Conservation (phyloP, 1,284 basidiomycete genomes). For the Trichosporon asahii region DNA sequence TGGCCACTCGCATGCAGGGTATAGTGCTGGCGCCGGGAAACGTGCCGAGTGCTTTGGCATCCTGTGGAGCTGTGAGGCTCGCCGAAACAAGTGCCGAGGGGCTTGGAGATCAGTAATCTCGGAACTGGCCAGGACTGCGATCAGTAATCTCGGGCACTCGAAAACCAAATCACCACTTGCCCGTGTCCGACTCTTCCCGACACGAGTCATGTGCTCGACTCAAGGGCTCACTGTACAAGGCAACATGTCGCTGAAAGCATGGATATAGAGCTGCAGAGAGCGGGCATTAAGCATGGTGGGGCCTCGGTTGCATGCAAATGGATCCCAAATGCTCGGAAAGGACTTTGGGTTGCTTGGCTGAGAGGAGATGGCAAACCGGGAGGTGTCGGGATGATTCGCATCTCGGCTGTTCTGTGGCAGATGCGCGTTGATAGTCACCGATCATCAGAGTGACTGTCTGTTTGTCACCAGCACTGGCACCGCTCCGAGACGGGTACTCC, state of each 20-base stretch:
- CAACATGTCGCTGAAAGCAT: background rate
- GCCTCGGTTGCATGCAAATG: background rate
- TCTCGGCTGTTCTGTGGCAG: background rate
- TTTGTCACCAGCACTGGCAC: background rate
- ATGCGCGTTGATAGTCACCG: background rate
- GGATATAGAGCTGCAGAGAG: background rate
- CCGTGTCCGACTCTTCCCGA: constrained; percentile 1
- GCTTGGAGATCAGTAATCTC: background rate
- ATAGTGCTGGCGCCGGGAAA: background rate
- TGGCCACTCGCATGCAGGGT: no score
- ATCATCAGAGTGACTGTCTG: background rate
- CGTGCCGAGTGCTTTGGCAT: background rate
- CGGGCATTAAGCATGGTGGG: background rate
- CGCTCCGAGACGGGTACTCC: background rate
- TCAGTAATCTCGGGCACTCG: constrained; percentile 8
- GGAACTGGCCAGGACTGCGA: background rate
- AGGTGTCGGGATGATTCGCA: background rate
- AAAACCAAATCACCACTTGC: background rate
- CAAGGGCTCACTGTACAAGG: background rate
- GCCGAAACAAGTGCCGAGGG: background rate
- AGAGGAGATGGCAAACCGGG: background rate
- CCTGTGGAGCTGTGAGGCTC: background rate
- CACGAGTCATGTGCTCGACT: background rate
- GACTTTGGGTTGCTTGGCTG: no score
- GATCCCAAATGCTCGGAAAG: background rate